A percentile compares a stretch with the other conserved stretches of the same genome.
Conservation (phyloP, 2,329 filamentous ascomycete species). For the Ophiostoma sp. region DNA sequence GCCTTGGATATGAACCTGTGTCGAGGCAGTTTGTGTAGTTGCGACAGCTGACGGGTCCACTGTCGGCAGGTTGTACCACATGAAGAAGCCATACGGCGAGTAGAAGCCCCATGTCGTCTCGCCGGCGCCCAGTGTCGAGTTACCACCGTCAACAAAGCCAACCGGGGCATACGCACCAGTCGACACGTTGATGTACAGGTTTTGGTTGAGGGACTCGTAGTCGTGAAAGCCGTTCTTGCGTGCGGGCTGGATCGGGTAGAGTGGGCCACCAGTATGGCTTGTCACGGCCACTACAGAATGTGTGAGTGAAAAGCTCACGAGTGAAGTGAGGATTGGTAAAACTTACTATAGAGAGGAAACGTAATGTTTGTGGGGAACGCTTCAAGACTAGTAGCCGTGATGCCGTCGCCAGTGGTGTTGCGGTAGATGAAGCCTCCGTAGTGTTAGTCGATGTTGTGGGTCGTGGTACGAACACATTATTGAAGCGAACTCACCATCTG, state of each 20-base stretch:
- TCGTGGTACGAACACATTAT: too few species aligned
- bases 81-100: slow-evolving; percentile 23
- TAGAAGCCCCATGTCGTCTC: slow-evolving; percentile 30
- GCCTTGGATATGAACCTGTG: slow-evolving; percentile 22
- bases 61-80: slow-evolving; percentile 18
- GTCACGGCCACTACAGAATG: slow-evolving; percentile 22
- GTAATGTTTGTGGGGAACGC: slow-evolving; percentile 10
- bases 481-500: slow-evolving; percentile 7
- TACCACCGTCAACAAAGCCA: slow-evolving; percentile 23
- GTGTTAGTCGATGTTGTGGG: too few species aligned
- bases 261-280: slow-evolving; percentile 7
- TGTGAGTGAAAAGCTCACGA: not conserved
- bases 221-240: slow-evolving; percentile 6
- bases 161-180: slow-evolving; percentile 27
- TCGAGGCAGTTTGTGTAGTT: too few species aligned
- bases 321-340: not conserved
- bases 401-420: slow-evolving; percentile 1
- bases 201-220: slow-evolving; percentile 19
- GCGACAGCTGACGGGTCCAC: not conserved
- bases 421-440: slow-evolving; percentile 26
- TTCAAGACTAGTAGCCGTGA: slow-evolving; percentile 2
- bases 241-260: slow-evolving; percentile 22
- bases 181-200: slow-evolving; percentile 26
- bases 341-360: slow-evolving; percentile 25
- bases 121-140: slow-evolving; percentile 23